Conservation (phyloP, 257 asterid genomes). For the Thymus mandschuricus region DNA sequence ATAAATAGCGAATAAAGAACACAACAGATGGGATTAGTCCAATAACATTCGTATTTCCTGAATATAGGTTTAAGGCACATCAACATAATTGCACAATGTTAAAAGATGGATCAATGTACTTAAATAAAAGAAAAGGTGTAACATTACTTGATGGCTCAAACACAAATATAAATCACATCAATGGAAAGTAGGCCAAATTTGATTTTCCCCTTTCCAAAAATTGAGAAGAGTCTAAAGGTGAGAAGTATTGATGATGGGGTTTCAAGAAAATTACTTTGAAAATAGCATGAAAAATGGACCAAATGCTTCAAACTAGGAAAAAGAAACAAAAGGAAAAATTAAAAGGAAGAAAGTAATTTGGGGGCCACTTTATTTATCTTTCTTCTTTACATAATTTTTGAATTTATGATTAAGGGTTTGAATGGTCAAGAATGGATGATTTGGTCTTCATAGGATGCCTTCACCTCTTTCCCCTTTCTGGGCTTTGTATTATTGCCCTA, state of each 20-base stretch:
- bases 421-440: conserved; percentile 85
- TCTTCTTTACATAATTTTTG: conserved; percentile 5
- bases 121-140: not conserved
- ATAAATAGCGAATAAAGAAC: too few relatives aligned
- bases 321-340: not conserved
- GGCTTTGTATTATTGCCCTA: conserved; percentile 46
- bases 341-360: conserved; percentile 1
- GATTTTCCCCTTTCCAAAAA: conserved; percentile 36
- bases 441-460: conserved; percentile 85
- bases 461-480: conserved; percentile 46
- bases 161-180: conserved; percentile 71
- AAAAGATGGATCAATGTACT: not conserved
- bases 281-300: conserved; percentile 42
- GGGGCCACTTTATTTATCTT: conserved; percentile 43
- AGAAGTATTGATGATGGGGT: conserved; percentile 32
- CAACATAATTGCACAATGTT: too few relatives aligned
- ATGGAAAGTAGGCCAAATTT: conserved; percentile 51
- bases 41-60: too few relatives aligned
- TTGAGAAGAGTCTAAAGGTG: conserved; percentile 33
- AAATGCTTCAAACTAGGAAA: conserved; percentile 28
- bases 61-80: too few relatives aligned
- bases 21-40: too few relatives aligned
- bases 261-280: conserved; percentile 40
- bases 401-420: conserved; percentile 63
- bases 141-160: conserved; percentile 51